Evolutionary conservation across 441 rosid genomes (phyloP), one percentile per base, ranked within the genome.

Genomic region (Capsella rubella): DNA sequence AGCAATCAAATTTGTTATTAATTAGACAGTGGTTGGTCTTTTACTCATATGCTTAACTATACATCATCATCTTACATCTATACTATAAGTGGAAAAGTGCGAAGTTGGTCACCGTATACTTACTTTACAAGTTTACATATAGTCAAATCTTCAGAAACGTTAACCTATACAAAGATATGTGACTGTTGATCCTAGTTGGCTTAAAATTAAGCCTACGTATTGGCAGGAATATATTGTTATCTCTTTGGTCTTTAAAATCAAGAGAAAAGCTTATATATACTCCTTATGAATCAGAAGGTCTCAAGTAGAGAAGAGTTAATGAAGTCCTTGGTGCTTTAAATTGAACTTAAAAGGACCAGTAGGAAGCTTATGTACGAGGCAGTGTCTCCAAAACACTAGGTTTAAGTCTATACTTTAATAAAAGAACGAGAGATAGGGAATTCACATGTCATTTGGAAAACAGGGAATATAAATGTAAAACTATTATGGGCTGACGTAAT

Each of bases 61-160:
- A 3, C 9, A 64, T 46, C 31, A 25, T 45, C 56, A 27, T 58
- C 46, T 21, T 21, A 21, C 25, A 21, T 43, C 21, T 35, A 32
- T 34, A 56, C 63, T 55, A 8, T 55, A 43, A 12, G 25, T 34
- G 0, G 7, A 8, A 54, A 67, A 29, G 42, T 67, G 34, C 43
- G 10, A 43, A 56, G 73, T 43, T 43, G 57, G 46, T 35, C 25
- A 69, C 66, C 28, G 14, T 9, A 31, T 31, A 31, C 49, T 29
- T 52, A 66, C 7, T 43, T 21, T 21, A 21, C 25, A 21, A 21
- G 25, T 21, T 43, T 18, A 25, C 49, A 69, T 55, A 45, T 21
- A 57, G 65, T 34, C 49, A 58, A 47, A n/a, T 47, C 39, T 56
- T 68, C 43, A 29, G 31, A 31, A 69, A 21, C 25, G 25, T 21